A percentile compares a stretch with the other conserved stretches of the same genome.
Conservation (phyloP, 176 grass and related monocot species). For the Themeda triandra region DNA sequence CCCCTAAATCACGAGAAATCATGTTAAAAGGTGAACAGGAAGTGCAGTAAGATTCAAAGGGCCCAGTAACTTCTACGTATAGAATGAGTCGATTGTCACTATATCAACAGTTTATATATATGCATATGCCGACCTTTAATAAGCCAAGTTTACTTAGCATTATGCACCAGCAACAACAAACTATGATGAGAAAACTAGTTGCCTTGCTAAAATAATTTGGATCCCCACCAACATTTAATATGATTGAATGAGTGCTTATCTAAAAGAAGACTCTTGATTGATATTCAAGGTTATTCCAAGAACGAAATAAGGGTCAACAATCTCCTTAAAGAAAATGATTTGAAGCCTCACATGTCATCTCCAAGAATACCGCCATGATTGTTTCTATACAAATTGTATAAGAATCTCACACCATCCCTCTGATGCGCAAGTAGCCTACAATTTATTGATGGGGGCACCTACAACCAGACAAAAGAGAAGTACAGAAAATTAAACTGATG, state of each 20-base stretch:
- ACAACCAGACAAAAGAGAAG: constrained; percentile 26
- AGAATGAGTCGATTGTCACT: neutral
- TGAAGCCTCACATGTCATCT: constrained; percentile 84
- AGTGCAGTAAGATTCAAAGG: neutral
- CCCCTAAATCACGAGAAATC: constrained; percentile 59
- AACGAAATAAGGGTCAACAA: neutral
- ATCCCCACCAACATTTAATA: neutral
- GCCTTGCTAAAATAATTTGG: neutral
- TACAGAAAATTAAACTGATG: constrained; percentile 1
- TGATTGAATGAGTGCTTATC: neutral
- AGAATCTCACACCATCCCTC: constrained; percentile 78
- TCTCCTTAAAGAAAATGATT: neutral
- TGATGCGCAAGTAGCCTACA: constrained; percentile 83
- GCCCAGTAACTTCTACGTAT: neutral
- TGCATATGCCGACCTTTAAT: constrained; percentile 14
- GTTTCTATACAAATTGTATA: constrained; percentile 82
- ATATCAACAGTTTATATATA: neutral
- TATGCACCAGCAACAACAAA: neutral
- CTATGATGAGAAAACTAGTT: neutral
- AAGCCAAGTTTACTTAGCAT: neutral
- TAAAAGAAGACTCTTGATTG: neutral
- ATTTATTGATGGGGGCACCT: constrained; percentile 92
- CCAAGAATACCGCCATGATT: constrained; percentile 95
- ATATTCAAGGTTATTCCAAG: neutral
- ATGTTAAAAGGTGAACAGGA: constrained; percentile 14